These are phyloP conservation scores for Globisporangium middletonii DNA, from an alignment of 352 stramenopile species.

Conservation along the genomic window DNA sequence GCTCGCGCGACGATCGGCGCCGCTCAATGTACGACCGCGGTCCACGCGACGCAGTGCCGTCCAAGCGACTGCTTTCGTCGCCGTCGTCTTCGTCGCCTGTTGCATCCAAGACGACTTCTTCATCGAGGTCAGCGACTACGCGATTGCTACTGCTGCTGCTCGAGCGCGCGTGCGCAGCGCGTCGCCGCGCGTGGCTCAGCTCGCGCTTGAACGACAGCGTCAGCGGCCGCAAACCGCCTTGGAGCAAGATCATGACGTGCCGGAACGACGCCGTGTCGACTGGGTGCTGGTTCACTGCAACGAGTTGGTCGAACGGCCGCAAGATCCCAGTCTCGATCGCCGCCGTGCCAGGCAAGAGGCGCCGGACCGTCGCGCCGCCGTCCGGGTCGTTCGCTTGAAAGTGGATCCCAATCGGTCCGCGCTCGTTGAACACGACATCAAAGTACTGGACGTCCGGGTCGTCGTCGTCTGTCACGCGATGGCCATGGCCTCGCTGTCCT, in stretches of 20 bases:
- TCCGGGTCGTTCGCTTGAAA: slow-evolving; percentile 77
- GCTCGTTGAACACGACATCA: slow-evolving; percentile 73
- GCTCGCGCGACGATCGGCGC: slow-evolving; percentile 7
- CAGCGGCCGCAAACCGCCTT: slow-evolving; percentile 70
- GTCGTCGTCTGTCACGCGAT: background rate
- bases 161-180: background rate
- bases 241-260: slow-evolving; percentile 74
- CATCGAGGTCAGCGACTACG: slow-evolving; percentile 26
- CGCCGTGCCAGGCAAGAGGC: slow-evolving; percentile 50
- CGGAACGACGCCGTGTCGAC: slow-evolving; percentile 68
- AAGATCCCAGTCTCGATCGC: slow-evolving; percentile 41
- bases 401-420: slow-evolving; percentile 69
- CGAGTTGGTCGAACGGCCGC: slow-evolving; percentile 55
- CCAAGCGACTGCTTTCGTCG: background rate
- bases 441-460: slow-evolving; percentile 20
- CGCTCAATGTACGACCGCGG: slow-evolving; percentile 3
- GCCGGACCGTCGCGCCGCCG: slow-evolving; percentile 50
- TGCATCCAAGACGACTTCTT: slow-evolving; percentile 52
- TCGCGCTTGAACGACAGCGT: slow-evolving; percentile 72
- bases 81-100: slow-evolving; percentile 10
- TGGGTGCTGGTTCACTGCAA: slow-evolving; percentile 73
- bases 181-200: slow-evolving; percentile 2
- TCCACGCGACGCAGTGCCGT: background rate
- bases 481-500: background rate
- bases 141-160: background rate